Base-by-base conservation (phyloP, 2,329 filamentous ascomycete genomes). In the Stachybotrys chartarum region DNA sequence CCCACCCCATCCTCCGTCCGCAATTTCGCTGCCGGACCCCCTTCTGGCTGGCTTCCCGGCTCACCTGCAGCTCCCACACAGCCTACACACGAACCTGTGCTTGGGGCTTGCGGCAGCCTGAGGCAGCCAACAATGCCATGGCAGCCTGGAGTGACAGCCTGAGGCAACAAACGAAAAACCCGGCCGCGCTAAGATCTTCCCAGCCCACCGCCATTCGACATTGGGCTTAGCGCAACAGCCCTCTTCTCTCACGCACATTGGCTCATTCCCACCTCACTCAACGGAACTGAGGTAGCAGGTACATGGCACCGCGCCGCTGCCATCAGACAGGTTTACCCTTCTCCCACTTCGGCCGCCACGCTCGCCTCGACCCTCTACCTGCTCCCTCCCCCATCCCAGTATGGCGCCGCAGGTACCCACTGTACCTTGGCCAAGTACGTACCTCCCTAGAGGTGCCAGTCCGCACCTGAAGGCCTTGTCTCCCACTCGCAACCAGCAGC, bases 181-280 rank as follows among this genome's bases (percentile, higher is more conserved):
- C 35, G 35, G 35, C 35, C 35, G 58, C 66, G 63, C 68, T 70
- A 70, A 67, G 64, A 67, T 61, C 64, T 64, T 58, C 59, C 61
- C 63, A 65, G 66, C 66, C 66, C 67, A 68, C 68, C 67, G 63
- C 68, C 64, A 69, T 64, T 64, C 68, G 63, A 61, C 50, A 58
- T 69, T 69, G 63, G 68, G 68, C 59, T 62, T 70, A 70, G 68
- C 68, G 68, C 62, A 62, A 61, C 54, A 65, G 61, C 64, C 60
- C 59, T 59, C 58, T 62, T 62, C 59, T 60, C 54, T 46, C 31
- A 39, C 31, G 18, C 42, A 24, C 35, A 42, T 42, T 42, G 8
- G 10, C 35, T 42, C 35, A 42, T 42, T 42, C 35, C 35, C 35
- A 42, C 35, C 35, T 42, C 35, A 42, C 35, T 42, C 35, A 42